These are phyloP conservation scores for Puccinia sorghi DNA, from an alignment of 1,284 basidiomycete genomes.

Conservation along the genomic window DNA sequence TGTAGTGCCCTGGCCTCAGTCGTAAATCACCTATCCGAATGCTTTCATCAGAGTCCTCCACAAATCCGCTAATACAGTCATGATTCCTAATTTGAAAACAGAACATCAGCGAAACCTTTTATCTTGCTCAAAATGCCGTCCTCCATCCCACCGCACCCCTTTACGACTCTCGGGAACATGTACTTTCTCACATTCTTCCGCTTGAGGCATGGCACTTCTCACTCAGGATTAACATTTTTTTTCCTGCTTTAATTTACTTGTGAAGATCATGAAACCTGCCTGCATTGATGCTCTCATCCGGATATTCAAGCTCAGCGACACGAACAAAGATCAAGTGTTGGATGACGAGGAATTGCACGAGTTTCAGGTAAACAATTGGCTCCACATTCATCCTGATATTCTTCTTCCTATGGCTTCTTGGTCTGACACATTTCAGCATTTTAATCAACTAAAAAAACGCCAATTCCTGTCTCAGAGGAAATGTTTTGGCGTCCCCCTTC, in stretches of 20 bases:
- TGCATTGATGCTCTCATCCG: constrained; percentile 83
- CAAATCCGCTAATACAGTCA: constrained; percentile 3
- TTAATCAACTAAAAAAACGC: neutral
- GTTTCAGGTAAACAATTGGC: constrained; percentile 71
- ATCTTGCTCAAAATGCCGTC: constrained; percentile 98
- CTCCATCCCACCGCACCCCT: constrained; percentile 94
- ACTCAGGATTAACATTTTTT: neutral
- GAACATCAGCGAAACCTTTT: constrained; percentile 98
- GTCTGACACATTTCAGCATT: constrained; percentile 33
- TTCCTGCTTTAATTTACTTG: neutral
- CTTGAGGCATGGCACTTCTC: neutral
- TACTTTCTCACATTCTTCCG: constrained; percentile 57
- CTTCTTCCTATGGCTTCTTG: constrained; percentile 28
- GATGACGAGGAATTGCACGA: constrained; percentile 91
- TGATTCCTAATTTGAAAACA: constrained; percentile 57
- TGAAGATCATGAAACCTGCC: constrained; percentile 84
- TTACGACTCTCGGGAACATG: constrained; percentile 94
- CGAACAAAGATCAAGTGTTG: constrained; percentile 88
- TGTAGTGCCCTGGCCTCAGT: constrained; percentile 73
- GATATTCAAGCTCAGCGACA: constrained; percentile 94
- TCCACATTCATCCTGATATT: constrained; percentile 30
- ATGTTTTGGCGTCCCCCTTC: constrained; percentile 90
- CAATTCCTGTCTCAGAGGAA: constrained; percentile 66
- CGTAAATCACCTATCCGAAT: constrained; percentile 50
- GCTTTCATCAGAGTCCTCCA: neutral